Base-by-base conservation (phyloP, 2,329 filamentous ascomycete genomes). In the Scedosporium apiospermum region DNA sequence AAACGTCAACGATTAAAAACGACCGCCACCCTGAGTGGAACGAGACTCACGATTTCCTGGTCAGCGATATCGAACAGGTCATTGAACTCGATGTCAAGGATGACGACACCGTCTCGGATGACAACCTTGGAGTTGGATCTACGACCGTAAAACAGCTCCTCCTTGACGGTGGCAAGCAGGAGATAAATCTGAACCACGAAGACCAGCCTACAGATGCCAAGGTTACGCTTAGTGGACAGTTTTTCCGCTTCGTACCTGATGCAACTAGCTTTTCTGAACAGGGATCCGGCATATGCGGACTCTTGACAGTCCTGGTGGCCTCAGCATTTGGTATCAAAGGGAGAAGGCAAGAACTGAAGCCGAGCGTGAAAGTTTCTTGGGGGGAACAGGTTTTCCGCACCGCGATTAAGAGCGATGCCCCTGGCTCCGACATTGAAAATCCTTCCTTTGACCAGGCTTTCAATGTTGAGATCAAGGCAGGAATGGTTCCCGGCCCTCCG, bases 341-440 rank as follows among this genome's bases (percentile, higher is more conserved):
- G 55, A 67, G 74, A 60, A 75, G 76, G 49, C 72, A 78, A 18
- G 72, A 76, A 61, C 69, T 80, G 14, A 76, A 76, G 60, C 78
- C 78, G 30, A 79, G 76, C 66, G 72, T 81, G 61, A 74, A 74
- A 67, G 71, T 80, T 1, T 55, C 51, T 14, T 55, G 51, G 51
- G 51, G 51, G 6, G 10, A 23, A 14, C 69, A 71, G 0, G 70
- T 71, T 23, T 80, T 77, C 71, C 69, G 68, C 60, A 80, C 78
- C 0, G 74, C 71, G 1, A 69, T 72, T 62, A 76, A 78, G 69
- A 68, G 71, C 0, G 78, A 80, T 67, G 71, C 70, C 1, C 77
- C 77, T 0, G 78, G 78, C 1, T 73, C 68, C 2, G 78, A 80
- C 59, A 78, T 80, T 65, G 77, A 76, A 70, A 81, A 80, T 66